Base-by-base conservation (phyloP, 2,329 filamentous ascomycete species). In the Endocalyx cinctus region DNA sequence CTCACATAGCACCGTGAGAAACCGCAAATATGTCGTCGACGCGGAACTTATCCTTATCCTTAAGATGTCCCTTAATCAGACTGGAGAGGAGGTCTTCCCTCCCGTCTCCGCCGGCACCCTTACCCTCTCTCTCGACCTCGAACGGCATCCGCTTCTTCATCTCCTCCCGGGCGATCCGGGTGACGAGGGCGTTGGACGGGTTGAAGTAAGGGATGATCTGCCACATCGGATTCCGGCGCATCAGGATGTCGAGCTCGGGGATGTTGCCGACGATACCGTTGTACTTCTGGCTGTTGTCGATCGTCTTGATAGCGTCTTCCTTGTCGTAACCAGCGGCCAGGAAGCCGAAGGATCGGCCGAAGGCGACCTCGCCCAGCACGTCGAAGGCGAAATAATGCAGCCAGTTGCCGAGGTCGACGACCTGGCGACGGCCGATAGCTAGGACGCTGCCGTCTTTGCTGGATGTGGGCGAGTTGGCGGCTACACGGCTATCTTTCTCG, bases 1-100 rank as follows among this genome's bases (percentile, higher is more conserved):
- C 67, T 60, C 44, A 72, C 69, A 74, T 75, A 1, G 72, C 72
- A 8, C 72, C 72, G 38, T 76, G 72, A 4, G 72, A 67, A 5
- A 77, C 69, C 6, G 72, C 70, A 55, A 77, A 75, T 4, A 77
- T 69, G 38, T 76, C 71, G 1, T 67, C 70, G 42, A 70, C 66
- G 6, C 55, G 43, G 38, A 76, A 74, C 29, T 51, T 59, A 14
- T 62, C 54, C 2, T 66, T 64, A 17, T 70, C 64, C 49, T 71
- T 70, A 18, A 72, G 48, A 41, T 75, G 71, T 0, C 70, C 70
- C 48, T 64, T 63, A 41, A 76, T 70, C 46, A 75, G 43, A 35
- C 64, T 68, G 10, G 66, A 65, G 46, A 76, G 54, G 35, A 76
- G 48, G 45, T 76, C 72, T 40, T 66, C 67, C 4, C 70, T 51